These are phyloP conservation scores for Deinandra increscens DNA, from an alignment of 129 eudicot genomes.

Conservation along the genomic window DNA sequence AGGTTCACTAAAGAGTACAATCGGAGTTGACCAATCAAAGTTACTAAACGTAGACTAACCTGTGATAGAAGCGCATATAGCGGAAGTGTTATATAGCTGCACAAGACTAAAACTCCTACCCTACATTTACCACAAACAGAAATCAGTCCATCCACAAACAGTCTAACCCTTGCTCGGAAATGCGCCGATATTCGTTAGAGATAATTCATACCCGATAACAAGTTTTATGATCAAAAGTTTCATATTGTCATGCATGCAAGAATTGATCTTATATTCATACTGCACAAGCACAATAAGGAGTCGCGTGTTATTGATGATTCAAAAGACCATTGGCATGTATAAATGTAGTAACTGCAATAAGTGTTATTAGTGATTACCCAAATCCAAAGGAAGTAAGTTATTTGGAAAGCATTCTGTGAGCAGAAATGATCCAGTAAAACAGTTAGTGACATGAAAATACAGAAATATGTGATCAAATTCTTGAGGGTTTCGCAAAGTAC, in stretches of 20 bases:
- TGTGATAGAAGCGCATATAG: slow-evolving; percentile 89
- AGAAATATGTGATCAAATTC: slow-evolving; percentile 6
- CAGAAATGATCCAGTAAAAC: slow-evolving; percentile 14
- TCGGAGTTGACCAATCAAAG: background rate
- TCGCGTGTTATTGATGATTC: background rate
- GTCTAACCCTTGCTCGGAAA: background rate
- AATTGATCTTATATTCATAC: slow-evolving; percentile 65
- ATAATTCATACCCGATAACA: slow-evolving; percentile 55
- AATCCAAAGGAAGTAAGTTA: slow-evolving; percentile 85
- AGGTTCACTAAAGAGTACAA: background rate
- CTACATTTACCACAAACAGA: slow-evolving; percentile 34
- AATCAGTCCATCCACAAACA: slow-evolving; percentile 1
- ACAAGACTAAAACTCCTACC: slow-evolving; percentile 54
- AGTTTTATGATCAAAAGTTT: slow-evolving; percentile 49
- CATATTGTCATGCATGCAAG: slow-evolving; percentile 77
- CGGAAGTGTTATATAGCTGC: slow-evolving; percentile 96
- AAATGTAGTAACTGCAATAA: background rate
- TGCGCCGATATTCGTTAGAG: background rate
- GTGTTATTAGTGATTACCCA: slow-evolving; percentile 59
- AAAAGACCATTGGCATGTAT: background rate
- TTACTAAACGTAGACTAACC: slow-evolving; percentile 40
- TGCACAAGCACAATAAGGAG: slow-evolving; percentile 34
- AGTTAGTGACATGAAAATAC: slow-evolving; percentile 15
- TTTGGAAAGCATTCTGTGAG: slow-evolving; percentile 94
- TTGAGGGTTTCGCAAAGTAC: slow-evolving; percentile 21